Base-by-base conservation (phyloP, 1,139 yeast genomes). In the Candida neerlandica region DNA sequence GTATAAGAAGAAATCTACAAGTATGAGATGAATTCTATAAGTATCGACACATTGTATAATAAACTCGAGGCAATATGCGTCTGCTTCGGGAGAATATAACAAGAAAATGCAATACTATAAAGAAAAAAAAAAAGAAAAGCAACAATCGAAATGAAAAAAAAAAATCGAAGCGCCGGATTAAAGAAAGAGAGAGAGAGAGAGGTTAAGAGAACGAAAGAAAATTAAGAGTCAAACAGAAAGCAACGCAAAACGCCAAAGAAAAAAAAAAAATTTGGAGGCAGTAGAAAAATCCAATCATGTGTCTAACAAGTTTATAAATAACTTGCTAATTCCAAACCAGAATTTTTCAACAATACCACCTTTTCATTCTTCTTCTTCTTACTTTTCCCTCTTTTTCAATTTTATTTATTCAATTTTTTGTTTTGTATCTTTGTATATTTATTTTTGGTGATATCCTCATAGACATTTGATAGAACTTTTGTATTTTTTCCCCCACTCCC, bases 381-480 rank as follows among this genome's bases (percentile, higher is more conserved):
- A 18, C 29, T 11, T 27, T 14, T 41, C 18, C 29, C 16, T n/a
- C 12, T 2, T 18, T 10, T 41, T 30, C 30, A 15, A 29, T 30
- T 29, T n/a, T 41, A 4, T 29, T 16, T 18, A 16, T 41, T 15
- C 18, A 27, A 11, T 40, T 15, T 21, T 23, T 38, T 7, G 10
- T 12, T 26, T 27, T 12, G 11, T 10, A 14, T 15, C 18, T 15
- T 29, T 41, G 19, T 41, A 29, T 41, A 29, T 41, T 29, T n/a
- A 37, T 21, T 37, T 37, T 26, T 21, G 41, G 21, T 19, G 12
- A 21, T 35, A 35, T 35, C 41, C 26, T 41, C 43, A 41, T 41
- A 41, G 43, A 41, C 35, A 11, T 16, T 30, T 41, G 35, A 41
- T 41, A 41, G 43, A 41, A 4, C 33, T 23, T 27, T 15, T 40